Base-by-base conservation (phyloP, 441 rosid genomes). In the Caryocar brasiliense region DNA sequence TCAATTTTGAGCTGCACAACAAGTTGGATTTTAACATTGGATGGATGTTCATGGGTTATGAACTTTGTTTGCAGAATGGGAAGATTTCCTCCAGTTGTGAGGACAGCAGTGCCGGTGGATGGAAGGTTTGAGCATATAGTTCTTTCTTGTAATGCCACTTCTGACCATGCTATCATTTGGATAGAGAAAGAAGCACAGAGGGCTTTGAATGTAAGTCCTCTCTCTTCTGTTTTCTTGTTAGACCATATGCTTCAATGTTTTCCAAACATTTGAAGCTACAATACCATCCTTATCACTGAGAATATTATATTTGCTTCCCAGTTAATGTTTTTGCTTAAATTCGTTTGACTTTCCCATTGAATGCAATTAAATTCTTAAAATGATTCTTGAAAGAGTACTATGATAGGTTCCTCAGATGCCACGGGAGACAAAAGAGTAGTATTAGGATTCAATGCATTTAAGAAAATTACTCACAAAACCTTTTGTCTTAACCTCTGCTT, bases 101-200 rank as follows among this genome's bases (percentile, higher is more conserved):
- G 81, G 59, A 86, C 95, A 12, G 96, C 92, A 36, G 96, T 90
- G 17, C 96, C 98, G 1, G 98, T 90, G 14, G 95, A 82, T 23
- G 98, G 98, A 59, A 76, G 98, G 54, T 90, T 90, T 28, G 98
- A 90, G 75, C 98, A 82, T 51, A 80, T 86, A 25, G 95, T 86
- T 62, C 86, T 90, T 30, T 84, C 96, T 43, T 90, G 92, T 70
- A 84, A 90, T 58, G 98, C 96, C 45, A 82, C 84, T 56, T 82
- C 96, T 19, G 98, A 90, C 52, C 98, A 90, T 48, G 86, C 92
- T 46, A 82, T 90, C 56, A 61, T 90, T 27, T 90, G 95, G 94
- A 74, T 86, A 29, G 87, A 84, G 59, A 79, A 76, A 67, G 98
- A 86, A 75, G 78, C 98, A 35, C 83, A 51, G 36, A 65, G 81